Evolutionary conservation across 139 green algal genomes (phyloP).

Genomic region (Coccomyxa sp.): DNA sequence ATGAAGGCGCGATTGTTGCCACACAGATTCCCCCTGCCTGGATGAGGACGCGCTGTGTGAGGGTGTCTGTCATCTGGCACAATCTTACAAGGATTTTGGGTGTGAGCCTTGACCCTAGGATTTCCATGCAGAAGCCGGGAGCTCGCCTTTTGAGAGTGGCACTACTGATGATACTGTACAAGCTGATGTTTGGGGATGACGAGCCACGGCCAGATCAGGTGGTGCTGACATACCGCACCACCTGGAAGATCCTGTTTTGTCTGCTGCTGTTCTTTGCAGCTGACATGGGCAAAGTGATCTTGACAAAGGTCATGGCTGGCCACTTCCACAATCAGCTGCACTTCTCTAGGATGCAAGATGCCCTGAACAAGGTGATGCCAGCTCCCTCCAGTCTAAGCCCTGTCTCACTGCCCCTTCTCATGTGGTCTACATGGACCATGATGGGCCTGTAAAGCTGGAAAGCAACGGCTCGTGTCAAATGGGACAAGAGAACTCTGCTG

Average conservation of each 20-base stretch:
- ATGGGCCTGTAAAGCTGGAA: background rate
- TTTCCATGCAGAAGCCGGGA: conserved; percentile 19
- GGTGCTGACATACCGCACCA: background rate
- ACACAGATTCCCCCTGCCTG: no score
- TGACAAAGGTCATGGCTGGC: conserved; percentile 27
- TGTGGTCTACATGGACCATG: background rate
- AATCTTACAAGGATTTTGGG: background rate
- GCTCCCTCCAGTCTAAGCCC: background rate
- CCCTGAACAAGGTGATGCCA: conserved; percentile 36
- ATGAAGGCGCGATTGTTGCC: background rate
- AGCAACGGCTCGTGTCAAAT: background rate
- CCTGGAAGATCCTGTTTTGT: conserved; percentile 33
- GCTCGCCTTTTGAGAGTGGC: conserved; percentile 1
- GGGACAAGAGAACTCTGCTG: background rate
- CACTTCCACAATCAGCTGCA: conserved; percentile 69
- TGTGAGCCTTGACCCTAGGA: background rate
- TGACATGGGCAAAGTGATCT: conserved; percentile 34
- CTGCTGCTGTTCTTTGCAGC: conserved; percentile 35
- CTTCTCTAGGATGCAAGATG: conserved; percentile 64
- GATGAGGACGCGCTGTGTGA: no score
- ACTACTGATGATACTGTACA: conserved; percentile 18
- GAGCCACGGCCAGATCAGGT: background rate
- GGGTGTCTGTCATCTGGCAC: background rate
- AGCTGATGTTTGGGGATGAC: conserved; percentile 10
- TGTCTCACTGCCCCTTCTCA: background rate